Evolutionary conservation across 2,329 filamentous ascomycete genomes (phyloP).

Genomic region (Sordariomycetes sp.): DNA sequence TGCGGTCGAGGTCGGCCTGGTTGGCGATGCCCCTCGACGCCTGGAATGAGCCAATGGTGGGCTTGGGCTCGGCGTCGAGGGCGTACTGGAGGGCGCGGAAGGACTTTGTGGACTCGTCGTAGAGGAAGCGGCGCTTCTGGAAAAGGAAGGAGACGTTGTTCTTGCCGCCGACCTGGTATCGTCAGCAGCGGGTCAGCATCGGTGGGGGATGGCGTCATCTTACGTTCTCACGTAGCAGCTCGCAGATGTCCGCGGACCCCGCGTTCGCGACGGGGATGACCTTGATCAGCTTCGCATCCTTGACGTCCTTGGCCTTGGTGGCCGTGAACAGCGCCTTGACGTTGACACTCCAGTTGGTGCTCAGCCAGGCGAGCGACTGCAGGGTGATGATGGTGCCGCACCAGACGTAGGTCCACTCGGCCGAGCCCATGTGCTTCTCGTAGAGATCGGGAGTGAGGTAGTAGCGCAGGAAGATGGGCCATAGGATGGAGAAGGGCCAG

Average conservation of each 20-base stretch:
- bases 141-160: constrained; percentile 80
- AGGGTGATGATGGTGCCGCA: constrained; percentile 74
- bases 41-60: constrained; percentile 66
- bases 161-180: constrained; percentile 51
- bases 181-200: not conserved
- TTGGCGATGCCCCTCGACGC: constrained; percentile 61
- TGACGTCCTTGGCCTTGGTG: constrained; percentile 52
- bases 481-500: constrained; percentile 84
- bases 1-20: constrained; percentile 60
- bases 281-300: constrained; percentile 77
- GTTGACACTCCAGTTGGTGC: constrained; percentile 95
- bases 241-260: constrained; percentile 77
- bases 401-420: constrained; percentile 98
- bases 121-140: constrained; percentile 94
- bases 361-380: constrained; percentile 85
- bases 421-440: constrained; percentile 79
- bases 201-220: constrained; percentile 4
- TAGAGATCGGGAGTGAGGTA: constrained; percentile 78
- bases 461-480: constrained; percentile 82
- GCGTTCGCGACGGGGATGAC: constrained; percentile 84
- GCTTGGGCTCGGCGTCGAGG: constrained; percentile 77
- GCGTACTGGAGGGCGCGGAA: constrained; percentile 75
- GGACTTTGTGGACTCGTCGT: constrained; percentile 53
- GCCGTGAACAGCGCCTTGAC: constrained; percentile 73
- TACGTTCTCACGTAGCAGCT: constrained; percentile 61